These are phyloP conservation scores for Kurtzmaniella quercitrusa DNA, from an alignment of 1,139 yeast species.

Conservation along the genomic window DNA sequence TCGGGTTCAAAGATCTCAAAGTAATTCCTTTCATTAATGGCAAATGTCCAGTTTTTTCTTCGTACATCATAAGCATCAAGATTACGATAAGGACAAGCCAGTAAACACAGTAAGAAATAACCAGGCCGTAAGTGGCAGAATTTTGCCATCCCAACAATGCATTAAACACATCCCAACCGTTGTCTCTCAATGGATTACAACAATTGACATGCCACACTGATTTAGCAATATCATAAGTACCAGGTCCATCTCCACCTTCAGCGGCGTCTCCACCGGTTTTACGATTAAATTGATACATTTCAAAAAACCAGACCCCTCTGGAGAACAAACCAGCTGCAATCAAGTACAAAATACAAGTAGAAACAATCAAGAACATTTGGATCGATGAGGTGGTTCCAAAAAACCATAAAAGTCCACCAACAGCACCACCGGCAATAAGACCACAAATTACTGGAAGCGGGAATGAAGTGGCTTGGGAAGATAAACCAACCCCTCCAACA, in stretches of 20 bases:
- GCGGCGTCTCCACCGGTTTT: conserved; percentile 43
- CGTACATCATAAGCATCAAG: conserved; percentile 23
- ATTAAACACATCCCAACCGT: conserved; percentile 45
- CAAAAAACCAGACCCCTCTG: conserved; percentile 44
- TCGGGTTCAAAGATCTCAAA: conserved; percentile 59
- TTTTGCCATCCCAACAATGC: conserved; percentile 47
- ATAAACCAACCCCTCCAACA: conserved; percentile 44
- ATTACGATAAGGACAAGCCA: conserved; percentile 27
- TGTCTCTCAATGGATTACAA: conserved; percentile 41
- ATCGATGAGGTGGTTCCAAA: conserved; percentile 39
- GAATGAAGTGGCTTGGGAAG: conserved; percentile 31
- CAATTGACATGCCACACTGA: conserved; percentile 47
- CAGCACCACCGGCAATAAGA: conserved; percentile 22
- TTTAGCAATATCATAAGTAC: conserved; percentile 35
- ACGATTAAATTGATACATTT: conserved; percentile 35
- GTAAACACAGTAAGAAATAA: conserved; percentile 30
- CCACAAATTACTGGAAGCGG: conserved; percentile 32
- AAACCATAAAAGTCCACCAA: conserved; percentile 35
- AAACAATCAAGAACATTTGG: conserved; percentile 34
- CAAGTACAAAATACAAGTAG: conserved; percentile 38
- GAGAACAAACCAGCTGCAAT: conserved; percentile 44
- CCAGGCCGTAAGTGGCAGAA: conserved; percentile 45
- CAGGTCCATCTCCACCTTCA: conserved; percentile 46
- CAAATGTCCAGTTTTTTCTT: conserved; percentile 28
- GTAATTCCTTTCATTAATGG: conserved; percentile 44